Evolutionary conservation across 2,329 filamentous ascomycete species (phyloP), one percentile per base, ranked within the genome.

Genomic region (Diaporthe eres): DNA sequence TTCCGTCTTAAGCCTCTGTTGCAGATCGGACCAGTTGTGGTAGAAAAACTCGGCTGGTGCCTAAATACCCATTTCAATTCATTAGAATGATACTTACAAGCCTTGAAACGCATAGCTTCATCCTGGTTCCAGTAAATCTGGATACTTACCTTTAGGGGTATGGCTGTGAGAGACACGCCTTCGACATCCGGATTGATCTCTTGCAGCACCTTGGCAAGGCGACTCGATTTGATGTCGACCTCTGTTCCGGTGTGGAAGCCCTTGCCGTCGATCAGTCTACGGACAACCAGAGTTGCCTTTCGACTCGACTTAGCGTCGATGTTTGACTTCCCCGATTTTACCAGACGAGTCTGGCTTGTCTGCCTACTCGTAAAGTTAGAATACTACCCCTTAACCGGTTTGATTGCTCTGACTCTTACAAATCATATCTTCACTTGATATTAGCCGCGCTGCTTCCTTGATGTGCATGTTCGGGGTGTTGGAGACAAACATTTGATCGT

Each of bases 51-150:
- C 53, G 10, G 53, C 6, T 19, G 53, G 25, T 19, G 53, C 53
- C 53, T 55, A 55, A 55, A 28, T 7, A 22, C 4, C 6, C 2
- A 31, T 55, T 4, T 17, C 2, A 55, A 8, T 13, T 55, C 31
- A 13, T 55, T 9, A 55, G n/a, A 31, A 17, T 28, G 2, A 31
- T 17, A 28, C 10, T 1, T 7, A 13, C n/a, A 2, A 55, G 31
- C 1, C 1, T 55, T 19, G 3, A 10, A 28, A 28, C 3, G 4
- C 4, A 1, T 8, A 55, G 2, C 3, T 12, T 13, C 31, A 2
- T 5, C 0, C 17, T 55, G 0, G 3, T 17, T 6, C 12, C 53
- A 10, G 7, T 31, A 5, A 15, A 19, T 28, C n/a, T 25, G 25
- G 4, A 31, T 31, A 17, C 53, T 55, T 28, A 8, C 53, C 5